Evolutionary conservation across 2,329 filamentous ascomycete species (phyloP).

Genomic region (Macroventuria anomochaeta): DNA sequence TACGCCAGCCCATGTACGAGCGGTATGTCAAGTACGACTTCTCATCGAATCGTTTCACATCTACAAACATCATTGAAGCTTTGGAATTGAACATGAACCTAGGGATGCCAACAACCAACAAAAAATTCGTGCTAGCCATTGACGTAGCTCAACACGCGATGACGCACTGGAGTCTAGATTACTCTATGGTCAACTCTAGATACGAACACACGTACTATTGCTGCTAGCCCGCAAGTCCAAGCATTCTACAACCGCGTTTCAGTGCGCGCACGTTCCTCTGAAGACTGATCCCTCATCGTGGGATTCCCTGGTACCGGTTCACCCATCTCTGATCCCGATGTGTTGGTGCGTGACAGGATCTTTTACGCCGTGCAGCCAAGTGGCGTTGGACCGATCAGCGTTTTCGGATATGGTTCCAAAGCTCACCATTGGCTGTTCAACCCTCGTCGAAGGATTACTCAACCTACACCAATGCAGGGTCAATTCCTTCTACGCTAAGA

Average conservation of each 20-base stretch:
- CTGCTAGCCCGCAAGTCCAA: neutral
- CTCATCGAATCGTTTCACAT: neutral
- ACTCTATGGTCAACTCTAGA: neutral
- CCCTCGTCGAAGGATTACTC: neutral
- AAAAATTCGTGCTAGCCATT: conserved; percentile 1
- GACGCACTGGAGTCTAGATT: conserved; percentile 6
- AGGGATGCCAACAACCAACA: conserved; percentile 1
- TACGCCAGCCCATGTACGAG: neutral
- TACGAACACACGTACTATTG: neutral
- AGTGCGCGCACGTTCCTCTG: neutral
- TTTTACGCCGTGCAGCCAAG: neutral
- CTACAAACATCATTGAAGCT: neutral
- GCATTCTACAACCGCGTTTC: conserved; percentile 1
- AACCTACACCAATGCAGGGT: neutral
- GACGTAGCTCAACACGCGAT: neutral
- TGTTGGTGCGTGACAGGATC: conserved; percentile 5
- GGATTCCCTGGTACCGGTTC: neutral
- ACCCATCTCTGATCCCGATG: neutral
- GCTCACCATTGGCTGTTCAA: neutral
- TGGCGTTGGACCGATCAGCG: neutral
- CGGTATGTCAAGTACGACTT: neutral
- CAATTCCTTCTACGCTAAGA: conserved; percentile 6
- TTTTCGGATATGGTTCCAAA: neutral
- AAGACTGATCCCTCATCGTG: neutral
- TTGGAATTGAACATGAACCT: neutral